Conservation (phyloP, 2,329 filamentous ascomycete species). For the Trichoderma sp. region DNA sequence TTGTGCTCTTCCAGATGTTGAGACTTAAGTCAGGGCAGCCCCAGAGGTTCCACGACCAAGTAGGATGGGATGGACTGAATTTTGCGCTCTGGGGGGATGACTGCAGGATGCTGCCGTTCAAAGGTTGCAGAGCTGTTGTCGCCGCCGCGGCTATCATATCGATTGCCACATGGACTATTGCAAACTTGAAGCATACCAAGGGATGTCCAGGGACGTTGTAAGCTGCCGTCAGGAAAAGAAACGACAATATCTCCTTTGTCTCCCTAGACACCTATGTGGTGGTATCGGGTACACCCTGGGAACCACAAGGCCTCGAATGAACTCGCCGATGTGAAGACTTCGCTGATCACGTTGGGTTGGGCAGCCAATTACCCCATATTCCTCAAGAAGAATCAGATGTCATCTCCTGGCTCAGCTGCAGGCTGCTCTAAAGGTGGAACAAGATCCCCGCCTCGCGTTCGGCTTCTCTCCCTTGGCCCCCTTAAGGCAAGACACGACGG, state of each 20-base stretch:
- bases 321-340: background rate
- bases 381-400: background rate
- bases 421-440: background rate
- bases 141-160: background rate
- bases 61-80: constrained; percentile 11
- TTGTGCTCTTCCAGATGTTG: background rate
- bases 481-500: too few species aligned
- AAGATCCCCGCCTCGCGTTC: too few species aligned
- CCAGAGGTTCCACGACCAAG: background rate
- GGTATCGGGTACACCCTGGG: background rate
- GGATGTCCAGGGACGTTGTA: too few species aligned
- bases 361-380: background rate
- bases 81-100: constrained; percentile 25
- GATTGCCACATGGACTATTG: background rate
- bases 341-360: background rate
- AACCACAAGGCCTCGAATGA: too few species aligned
- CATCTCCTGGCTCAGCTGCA: background rate
- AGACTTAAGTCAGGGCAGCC: background rate
- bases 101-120: constrained; percentile 8
- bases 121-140: constrained; percentile 3
- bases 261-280: background rate
- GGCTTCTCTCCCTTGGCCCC: too few species aligned
- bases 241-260: background rate
- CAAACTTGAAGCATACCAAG: background rate
- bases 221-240: background rate